Evolutionary conservation across 345 rosid species (phyloP).

Genomic region (Fremontodendron californicum): DNA sequence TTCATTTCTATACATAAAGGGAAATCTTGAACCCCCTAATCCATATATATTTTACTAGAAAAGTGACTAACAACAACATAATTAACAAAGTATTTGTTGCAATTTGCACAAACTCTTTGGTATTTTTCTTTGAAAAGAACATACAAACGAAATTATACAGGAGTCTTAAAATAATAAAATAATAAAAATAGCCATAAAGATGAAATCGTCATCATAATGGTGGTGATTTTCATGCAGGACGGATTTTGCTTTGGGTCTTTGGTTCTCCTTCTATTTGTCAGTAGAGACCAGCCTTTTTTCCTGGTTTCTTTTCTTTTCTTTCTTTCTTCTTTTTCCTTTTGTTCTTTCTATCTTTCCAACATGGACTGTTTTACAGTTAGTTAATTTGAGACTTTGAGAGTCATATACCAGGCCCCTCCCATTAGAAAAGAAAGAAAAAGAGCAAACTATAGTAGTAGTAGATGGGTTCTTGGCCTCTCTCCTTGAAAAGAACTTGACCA

Average conservation of each 20-base stretch:
- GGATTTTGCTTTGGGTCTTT: conserved; percentile 48
- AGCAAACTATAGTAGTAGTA: conserved; percentile 22
- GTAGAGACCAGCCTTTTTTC: conserved; percentile 55
- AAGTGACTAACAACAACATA: conserved; percentile 30
- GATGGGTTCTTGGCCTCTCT: conserved; percentile 25
- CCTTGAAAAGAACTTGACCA: conserved; percentile 27
- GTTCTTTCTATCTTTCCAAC: conserved; percentile 35
- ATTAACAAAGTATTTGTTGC: conserved; percentile 27
- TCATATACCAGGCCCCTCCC: conserved; percentile 23
- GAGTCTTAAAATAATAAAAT: conserved; percentile 43
- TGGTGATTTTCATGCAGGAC: conserved; percentile 77
- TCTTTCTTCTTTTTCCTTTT: conserved; percentile 16
- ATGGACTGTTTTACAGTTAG: conserved; percentile 52
- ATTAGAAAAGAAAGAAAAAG: conserved; percentile 21
- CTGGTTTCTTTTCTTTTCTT: conserved; percentile 16
- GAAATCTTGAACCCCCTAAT: no score
- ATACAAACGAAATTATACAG: conserved; percentile 36
- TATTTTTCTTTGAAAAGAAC: conserved; percentile 21
- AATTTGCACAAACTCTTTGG: conserved; percentile 36
- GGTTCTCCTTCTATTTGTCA: conserved; percentile 50
- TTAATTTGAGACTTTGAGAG: conserved; percentile 33
- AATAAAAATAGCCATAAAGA: conserved; percentile 38
- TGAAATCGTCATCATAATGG: conserved; percentile 50
- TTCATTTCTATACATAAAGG: conserved; percentile 21
- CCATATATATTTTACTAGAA: neutral